A percentile compares a stretch with the other conserved stretches of the same genome.
phyloP scores from a whole-genome alignment of 352 stramenopile species.

The Phytopythium delawarense region DNA sequence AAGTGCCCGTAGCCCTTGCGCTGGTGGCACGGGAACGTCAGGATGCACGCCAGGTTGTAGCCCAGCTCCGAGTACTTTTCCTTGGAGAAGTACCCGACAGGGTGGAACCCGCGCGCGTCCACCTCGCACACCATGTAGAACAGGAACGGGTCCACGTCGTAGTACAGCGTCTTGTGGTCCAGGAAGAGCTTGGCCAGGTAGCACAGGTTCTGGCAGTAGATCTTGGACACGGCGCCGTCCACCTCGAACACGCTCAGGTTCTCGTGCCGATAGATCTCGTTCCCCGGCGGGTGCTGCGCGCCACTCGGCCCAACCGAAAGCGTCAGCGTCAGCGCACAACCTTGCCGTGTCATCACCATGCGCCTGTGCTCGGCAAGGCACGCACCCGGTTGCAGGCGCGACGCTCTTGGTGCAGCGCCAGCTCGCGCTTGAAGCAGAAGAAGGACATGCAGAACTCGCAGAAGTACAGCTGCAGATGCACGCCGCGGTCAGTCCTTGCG shows the following conservation, averaged over 20 bases:
- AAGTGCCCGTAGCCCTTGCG: conserved; percentile 99
- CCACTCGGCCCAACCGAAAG: background rate
- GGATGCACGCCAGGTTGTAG: conserved; percentile 99
- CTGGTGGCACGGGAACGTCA: conserved; percentile 99
- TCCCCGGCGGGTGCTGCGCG: conserved; percentile 62
- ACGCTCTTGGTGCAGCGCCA: conserved; percentile 62
- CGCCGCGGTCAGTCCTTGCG: background rate
- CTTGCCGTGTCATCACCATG: background rate
- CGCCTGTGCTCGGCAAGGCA: background rate
- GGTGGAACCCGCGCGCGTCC: conserved; percentile 88
- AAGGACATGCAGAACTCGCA: conserved; percentile 90
- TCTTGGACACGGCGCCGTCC: conserved; percentile 94
- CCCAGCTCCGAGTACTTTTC: conserved; percentile 98
- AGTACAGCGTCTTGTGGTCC: conserved; percentile 99
- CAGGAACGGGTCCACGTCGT: conserved; percentile 99
- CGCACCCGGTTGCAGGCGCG: conserved; percentile 57
- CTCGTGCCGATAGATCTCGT: conserved; percentile 93
- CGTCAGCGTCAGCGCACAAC: background rate
- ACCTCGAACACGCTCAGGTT: conserved; percentile 97
- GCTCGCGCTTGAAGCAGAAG: conserved; percentile 74
- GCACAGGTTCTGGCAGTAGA: conserved; percentile 99
- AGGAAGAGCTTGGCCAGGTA: conserved; percentile 99
- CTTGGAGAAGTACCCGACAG: conserved; percentile 99
- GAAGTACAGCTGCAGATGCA: conserved; percentile 66
- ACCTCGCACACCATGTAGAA: conserved; percentile 99